Conservation (phyloP, 164 flowering plant species). For the Aristolochia californica region DNA sequence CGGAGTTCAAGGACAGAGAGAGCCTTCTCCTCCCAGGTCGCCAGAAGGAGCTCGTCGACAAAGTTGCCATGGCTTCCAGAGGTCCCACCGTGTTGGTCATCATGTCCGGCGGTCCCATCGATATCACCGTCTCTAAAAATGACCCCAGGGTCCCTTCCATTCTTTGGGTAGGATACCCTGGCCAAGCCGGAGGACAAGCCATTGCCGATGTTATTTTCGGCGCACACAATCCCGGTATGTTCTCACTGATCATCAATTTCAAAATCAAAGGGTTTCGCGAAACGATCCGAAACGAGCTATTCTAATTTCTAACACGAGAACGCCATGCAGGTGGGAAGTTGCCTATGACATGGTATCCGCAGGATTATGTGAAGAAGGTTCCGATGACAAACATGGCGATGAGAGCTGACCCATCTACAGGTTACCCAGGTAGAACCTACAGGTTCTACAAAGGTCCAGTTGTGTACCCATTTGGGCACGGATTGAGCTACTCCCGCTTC, state of each 20-base stretch:
- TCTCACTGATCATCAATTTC: not conserved
- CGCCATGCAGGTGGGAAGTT: not conserved
- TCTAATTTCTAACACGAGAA: too few relatives aligned
- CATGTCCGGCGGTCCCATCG: conserved; percentile 93
- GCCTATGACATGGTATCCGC: conserved; percentile 90
- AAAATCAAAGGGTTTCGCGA: not conserved
- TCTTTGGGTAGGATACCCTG: conserved; percentile 91
- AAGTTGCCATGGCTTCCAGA: conserved; percentile 54
- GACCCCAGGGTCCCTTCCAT: conserved; percentile 56
- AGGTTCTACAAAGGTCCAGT: conserved; percentile 80
- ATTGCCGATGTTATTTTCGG: conserved; percentile 85
- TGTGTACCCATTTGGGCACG: conserved; percentile 85
- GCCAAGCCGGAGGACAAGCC: conserved; percentile 87
- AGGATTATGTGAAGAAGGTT: conserved; percentile 40
- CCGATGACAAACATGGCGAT: conserved; percentile 89
- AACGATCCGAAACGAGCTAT: not conserved
- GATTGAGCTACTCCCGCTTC: conserved; percentile 64
- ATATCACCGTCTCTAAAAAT: conserved; percentile 60
- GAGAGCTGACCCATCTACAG: conserved; percentile 37
- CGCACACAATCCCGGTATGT: conserved; percentile 62
- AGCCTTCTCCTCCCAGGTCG: conserved; percentile 69
- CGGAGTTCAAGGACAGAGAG: conserved; percentile 55
- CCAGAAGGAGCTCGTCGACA: conserved; percentile 65
- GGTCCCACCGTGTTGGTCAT: conserved; percentile 71
- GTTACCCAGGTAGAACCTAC: conserved; percentile 91